Evolutionary conservation across 768 basidiomycete genomes (phyloP).

Genomic region (Rhodotorula toruloides): DNA sequence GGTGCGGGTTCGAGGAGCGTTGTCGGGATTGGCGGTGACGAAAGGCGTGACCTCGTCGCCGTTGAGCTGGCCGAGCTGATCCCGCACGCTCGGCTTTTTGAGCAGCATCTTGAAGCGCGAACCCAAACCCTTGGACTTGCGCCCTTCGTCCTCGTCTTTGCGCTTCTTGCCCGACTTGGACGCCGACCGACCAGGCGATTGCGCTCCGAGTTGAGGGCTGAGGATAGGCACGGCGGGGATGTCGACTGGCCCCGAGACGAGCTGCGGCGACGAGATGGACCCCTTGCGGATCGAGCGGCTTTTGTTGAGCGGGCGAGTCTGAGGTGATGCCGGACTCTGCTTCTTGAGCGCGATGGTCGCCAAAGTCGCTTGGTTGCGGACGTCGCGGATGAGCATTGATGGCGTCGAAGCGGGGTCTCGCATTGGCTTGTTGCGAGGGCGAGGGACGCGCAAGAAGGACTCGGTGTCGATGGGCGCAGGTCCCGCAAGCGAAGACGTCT

Average conservation of each 20-base stretch:
- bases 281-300: slow-evolving; percentile 26
- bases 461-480: slow-evolving; percentile 11
- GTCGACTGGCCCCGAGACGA: slow-evolving; percentile 27
- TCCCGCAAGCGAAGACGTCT: slow-evolving; percentile 10
- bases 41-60: slow-evolving; percentile 38
- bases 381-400: slow-evolving; percentile 43
- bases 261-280: slow-evolving; percentile 32
- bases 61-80: slow-evolving; percentile 31
- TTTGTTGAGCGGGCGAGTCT: slow-evolving; percentile 5
- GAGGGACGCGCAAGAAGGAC: slow-evolving; percentile 15
- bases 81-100: slow-evolving; percentile 28
- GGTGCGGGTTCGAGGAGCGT: not conserved
- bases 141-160: slow-evolving; percentile 5
- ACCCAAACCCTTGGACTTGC: slow-evolving; percentile 15
- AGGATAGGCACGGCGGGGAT: slow-evolving; percentile 37
- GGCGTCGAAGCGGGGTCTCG: slow-evolving; percentile 35
- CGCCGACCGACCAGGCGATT: too few species aligned
- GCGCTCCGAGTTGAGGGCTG: not conserved
- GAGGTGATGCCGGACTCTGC: slow-evolving; percentile 8
- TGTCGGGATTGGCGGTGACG: not conserved
- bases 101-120: slow-evolving; percentile 34
- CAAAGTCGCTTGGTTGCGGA: slow-evolving; percentile 40
- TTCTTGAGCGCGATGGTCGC: slow-evolving; percentile 42
- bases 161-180: slow-evolving; percentile 1
- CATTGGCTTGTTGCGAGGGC: slow-evolving; percentile 20